Evolutionary conservation across 441 rosid genomes (phyloP), one percentile per base, ranked within the genome.

Genomic region (Gossypium gossypioides): DNA sequence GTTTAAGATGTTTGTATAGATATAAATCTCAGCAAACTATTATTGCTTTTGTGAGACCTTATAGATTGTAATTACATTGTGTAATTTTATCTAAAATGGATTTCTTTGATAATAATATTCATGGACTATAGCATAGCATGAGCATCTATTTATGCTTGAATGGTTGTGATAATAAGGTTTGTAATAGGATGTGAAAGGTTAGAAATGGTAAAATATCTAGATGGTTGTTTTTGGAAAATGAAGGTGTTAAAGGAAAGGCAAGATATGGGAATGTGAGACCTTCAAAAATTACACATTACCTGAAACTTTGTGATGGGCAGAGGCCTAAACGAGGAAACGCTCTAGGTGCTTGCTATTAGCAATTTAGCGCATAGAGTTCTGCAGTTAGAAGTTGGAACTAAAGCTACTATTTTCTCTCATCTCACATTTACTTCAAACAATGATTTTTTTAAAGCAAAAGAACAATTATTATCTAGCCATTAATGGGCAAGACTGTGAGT

Each of bases 1-100:
- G 71, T 50, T 67, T 27, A 68, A 50, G 27, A 51, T 29, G 71
- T 25, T 67, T 67, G 59, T 67, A 10, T 66, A 48, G 58, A 16
- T 67, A 25, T 67, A 48, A 67, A 27, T 67, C 21, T 67, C 15
- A n/a, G 71, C 15, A 67, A 66, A 27, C 24, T 25, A 22, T 65
- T 57, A 25, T 50, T 50, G 42, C 58, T 67, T 19, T 50, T 50
- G 57, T 15, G 25, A 50, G 58, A 25, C 40, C 15, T 48, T 67
- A 27, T 50, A 27, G 44, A 15, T 50, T 67, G 42, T 50, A 67
- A 25, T 67, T 15, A 8, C 19, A 25, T 65, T 37, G 51, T 65
- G 22, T 52, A 52, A 65, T 12, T 65, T 13, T 22, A 24, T 44
- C 69, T 44, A 19, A 65, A 50, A 50, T 50, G 0, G 21, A 25